Evolutionary conservation across 2,329 filamentous ascomycete species (phyloP).

Genomic region (Monilinia laxa): DNA sequence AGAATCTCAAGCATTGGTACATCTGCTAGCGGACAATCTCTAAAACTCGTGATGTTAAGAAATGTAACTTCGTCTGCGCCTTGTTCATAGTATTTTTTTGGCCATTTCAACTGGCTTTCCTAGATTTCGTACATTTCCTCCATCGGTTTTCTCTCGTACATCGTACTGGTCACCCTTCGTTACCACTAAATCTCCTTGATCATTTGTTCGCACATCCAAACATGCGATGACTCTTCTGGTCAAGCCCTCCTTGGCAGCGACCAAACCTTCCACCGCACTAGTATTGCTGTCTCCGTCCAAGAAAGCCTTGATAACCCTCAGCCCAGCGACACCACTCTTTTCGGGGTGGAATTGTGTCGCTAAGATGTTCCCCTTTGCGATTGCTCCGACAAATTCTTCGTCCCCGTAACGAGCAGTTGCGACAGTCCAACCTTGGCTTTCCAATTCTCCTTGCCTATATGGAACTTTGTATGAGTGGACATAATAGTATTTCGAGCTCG

Average conservation of each 20-base stretch:
- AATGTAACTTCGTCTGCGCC: constrained; percentile 97
- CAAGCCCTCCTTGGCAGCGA: constrained; percentile 59
- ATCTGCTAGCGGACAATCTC: constrained; percentile 89
- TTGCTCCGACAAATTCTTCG: constrained; percentile 88
- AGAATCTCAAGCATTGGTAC: constrained; percentile 95
- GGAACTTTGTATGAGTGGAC: constrained; percentile 91
- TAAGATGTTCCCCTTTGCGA: constrained; percentile 81
- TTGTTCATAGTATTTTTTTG: constrained; percentile 87
- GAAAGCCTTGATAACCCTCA: constrained; percentile 83
- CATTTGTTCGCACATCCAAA: constrained; percentile 91
- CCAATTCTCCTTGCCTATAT: constrained; percentile 71
- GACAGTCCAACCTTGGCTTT: constrained; percentile 84
- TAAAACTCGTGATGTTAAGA: constrained; percentile 96
- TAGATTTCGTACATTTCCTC: constrained; percentile 77
- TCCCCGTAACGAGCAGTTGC: constrained; percentile 84
- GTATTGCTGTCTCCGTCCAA: constrained; percentile 62
- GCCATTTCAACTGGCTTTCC: constrained; percentile 97
- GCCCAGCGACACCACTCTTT: constrained; percentile 87
- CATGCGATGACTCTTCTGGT: constrained; percentile 95
- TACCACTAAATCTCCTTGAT: constrained; percentile 90
- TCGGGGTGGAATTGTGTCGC: constrained; percentile 98
- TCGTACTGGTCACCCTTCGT: constrained; percentile 99
- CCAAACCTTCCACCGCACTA: constrained; percentile 35
- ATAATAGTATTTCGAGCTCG: constrained; percentile 95
- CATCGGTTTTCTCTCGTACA: constrained; percentile 79